Percentiles rank a stretch among this genome's conserved stretches.
Evolutionary conservation across 2,329 filamentous ascomycete genomes (phyloP).

Genomic region (Ophiobolus disseminans): DNA sequence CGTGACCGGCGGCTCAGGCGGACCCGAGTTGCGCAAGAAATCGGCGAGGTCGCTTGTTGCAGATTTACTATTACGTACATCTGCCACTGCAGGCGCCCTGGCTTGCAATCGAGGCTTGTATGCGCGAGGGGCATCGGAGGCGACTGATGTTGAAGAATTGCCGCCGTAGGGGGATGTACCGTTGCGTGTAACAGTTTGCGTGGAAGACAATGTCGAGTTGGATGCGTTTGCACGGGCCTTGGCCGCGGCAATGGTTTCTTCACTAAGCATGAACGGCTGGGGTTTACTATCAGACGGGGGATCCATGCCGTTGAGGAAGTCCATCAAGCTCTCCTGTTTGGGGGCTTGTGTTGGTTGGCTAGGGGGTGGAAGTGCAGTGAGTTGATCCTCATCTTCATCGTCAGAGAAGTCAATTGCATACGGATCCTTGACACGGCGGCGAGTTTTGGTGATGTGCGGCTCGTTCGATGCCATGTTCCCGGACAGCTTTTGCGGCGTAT

Average conservation of each 20-base stretch:
- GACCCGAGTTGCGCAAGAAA: slow-evolving; percentile 52
- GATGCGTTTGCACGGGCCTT: slow-evolving; percentile 34
- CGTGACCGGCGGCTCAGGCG: slow-evolving; percentile 35
- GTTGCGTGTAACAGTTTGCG: slow-evolving; percentile 22
- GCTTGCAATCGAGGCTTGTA: slow-evolving; percentile 38
- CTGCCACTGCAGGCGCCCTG: slow-evolving; percentile 31
- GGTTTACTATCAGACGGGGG: slow-evolving; percentile 59
- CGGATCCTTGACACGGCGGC: slow-evolving; percentile 80
- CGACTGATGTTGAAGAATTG: slow-evolving; percentile 20
- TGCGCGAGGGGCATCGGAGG: slow-evolving; percentile 29
- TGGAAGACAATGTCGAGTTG: slow-evolving; percentile 23
- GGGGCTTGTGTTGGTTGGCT: slow-evolving; percentile 17
- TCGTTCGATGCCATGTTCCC: slow-evolving; percentile 43
- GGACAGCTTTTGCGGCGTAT: slow-evolving; percentile 42
- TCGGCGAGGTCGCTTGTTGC: slow-evolving; percentile 53
- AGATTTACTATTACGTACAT: slow-evolving; percentile 28
- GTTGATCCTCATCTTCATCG: slow-evolving; percentile 57
- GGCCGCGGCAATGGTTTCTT: slow-evolving; percentile 43
- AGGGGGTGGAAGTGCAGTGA: slow-evolving; percentile 54
- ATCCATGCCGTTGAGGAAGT: slow-evolving; percentile 74
- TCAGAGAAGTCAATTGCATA: slow-evolving; percentile 80
- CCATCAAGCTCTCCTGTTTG: slow-evolving; percentile 67
- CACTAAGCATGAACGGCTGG: slow-evolving; percentile 43
- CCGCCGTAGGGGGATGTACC: slow-evolving; percentile 18
- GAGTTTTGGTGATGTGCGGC: slow-evolving; percentile 73